Evolutionary conservation across 2,329 filamentous ascomycete species (phyloP), one percentile per base, ranked within the genome.

Genomic region (Fusarium graminum): DNA sequence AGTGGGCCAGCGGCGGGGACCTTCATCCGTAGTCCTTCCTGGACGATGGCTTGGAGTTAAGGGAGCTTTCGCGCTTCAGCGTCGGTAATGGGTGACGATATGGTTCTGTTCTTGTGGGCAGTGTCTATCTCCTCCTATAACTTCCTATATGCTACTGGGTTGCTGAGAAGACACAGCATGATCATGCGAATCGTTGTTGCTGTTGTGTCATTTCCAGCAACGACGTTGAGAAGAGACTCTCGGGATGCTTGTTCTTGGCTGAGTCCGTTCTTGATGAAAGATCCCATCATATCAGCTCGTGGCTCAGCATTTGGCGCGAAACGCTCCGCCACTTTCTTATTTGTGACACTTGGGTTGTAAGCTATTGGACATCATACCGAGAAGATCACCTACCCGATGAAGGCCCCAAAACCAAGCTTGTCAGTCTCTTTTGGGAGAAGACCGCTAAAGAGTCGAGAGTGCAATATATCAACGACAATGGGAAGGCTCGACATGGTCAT

Each of bases 161-260:
- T 82, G 1, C 80, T 84, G 7, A 84, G 78, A 47, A 88, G 74
- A 67, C 84, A 81, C 13, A 88, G 78, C 45, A 88, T 62, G 1
- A 80, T 82, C 13, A 81, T 77, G 2, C 85, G 81, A 30, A 81
- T 75, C 2, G 71, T 74, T 0, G 70, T 75, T 1, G 79, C 74
- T 1, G 72, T 74, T 7, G 79, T 79, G n/a, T 81, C 79, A 17
- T 75, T 74, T 30, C 78, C 79, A 4, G 77, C 78, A 12, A 80
- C 70, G 22, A 77, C 72, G 26, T 77, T 75, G 17, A 77, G 72
- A 0, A 78, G 59, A 1, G 74, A 74, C 32, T 78, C 77, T 7
- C 71, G 66, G 28, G 68, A 74, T 4, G 80, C 56, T 7, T 77
- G 72, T 26, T 78, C 78, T 16, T 76, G 72, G 1, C 59, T 60